Conservation (phyloP, 805 yeast species). For the Kuraishia capsulata region DNA sequence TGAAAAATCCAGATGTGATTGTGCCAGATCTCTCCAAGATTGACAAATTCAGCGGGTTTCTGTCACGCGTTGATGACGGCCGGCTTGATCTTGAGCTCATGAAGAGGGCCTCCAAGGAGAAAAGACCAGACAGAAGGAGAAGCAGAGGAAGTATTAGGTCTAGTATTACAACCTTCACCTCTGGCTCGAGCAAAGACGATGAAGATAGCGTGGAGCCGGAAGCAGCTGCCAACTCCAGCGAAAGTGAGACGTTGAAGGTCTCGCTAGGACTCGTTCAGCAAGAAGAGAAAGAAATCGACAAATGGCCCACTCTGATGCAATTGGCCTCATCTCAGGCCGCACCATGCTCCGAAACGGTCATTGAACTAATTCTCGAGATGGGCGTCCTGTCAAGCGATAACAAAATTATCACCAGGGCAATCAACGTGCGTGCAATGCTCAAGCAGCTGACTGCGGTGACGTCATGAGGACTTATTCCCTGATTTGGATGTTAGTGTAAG, state of each 20-base stretch:
- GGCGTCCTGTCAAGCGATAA: conserved; percentile 56
- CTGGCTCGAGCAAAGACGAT: not conserved
- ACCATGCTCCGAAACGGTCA: conserved; percentile 43
- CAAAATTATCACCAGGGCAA: conserved; percentile 49
- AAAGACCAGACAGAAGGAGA: conserved; percentile 1
- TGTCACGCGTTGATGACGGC: conserved; percentile 60
- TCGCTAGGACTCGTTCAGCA: not conserved
- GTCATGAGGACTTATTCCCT: too few species aligned
- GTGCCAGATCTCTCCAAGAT: conserved; percentile 18
- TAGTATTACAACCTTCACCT: not conserved
- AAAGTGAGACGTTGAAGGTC: not conserved
- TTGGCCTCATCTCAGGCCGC: conserved; percentile 47
- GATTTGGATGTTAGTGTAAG: conserved; percentile 4
- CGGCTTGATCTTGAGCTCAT: conserved; percentile 45
- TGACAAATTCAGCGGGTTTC: conserved; percentile 42
- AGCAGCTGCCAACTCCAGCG: too few species aligned
- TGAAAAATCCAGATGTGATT: conserved; percentile 1
- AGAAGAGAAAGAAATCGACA: not conserved
- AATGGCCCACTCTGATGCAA: conserved; percentile 46
- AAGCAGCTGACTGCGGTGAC: conserved; percentile 24
- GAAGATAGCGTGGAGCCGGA: not conserved
- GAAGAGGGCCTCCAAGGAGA: conserved; percentile 33
- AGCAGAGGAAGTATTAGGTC: not conserved
- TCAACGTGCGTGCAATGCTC: conserved; percentile 45
- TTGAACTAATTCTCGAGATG: conserved; percentile 53